These are phyloP conservation scores for Thalassia testudinum DNA, from an alignment of 116 monocot species.

Conservation along the genomic window DNA sequence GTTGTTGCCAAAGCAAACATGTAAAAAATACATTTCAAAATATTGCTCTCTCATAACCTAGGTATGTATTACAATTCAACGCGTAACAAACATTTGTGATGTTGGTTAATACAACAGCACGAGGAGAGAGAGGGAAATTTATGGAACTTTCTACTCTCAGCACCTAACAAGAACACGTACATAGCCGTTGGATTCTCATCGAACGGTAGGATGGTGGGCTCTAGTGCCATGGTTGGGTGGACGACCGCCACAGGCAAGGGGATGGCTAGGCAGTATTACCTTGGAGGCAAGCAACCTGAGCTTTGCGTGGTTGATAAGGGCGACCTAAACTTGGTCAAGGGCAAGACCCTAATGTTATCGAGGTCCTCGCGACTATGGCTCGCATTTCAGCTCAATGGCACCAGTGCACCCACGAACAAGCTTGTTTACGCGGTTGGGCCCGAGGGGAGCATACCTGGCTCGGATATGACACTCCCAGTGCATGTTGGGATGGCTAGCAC, in stretches of 20 bases:
- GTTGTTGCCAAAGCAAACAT: too few species aligned
- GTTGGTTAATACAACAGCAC: too few species aligned
- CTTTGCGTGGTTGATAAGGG: constrained; percentile 40
- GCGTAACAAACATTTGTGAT: too few species aligned
- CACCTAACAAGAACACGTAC: constrained; percentile 26
- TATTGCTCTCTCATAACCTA: too few species aligned
- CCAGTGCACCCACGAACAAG: constrained; percentile 6
- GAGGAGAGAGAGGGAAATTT: neutral
- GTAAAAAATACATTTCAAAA: too few species aligned
- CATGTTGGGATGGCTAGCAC: constrained; percentile 19
- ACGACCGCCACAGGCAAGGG: constrained; percentile 15
- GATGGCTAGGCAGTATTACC: constrained; percentile 38
- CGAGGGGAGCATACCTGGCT: constrained; percentile 9
- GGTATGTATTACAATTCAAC: too few species aligned
- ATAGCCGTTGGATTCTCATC: constrained; percentile 37
- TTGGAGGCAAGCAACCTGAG: constrained; percentile 11
- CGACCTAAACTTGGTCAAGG: constrained; percentile 14
- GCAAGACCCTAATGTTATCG: constrained; percentile 12
- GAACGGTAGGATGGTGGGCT: constrained; percentile 33
- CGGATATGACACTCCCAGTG: constrained; percentile 8
- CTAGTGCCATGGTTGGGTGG: constrained; percentile 39
- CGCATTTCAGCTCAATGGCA: constrained; percentile 31
- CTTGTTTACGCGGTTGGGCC: constrained; percentile 45
- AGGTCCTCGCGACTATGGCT: constrained; percentile 20
- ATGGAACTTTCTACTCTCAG: constrained; percentile 49